A percentile compares a stretch with the other conserved stretches of the same genome.
Conservation (phyloP, 495 filamentous ascomycete species). For the Aspergillus cristatus region DNA sequence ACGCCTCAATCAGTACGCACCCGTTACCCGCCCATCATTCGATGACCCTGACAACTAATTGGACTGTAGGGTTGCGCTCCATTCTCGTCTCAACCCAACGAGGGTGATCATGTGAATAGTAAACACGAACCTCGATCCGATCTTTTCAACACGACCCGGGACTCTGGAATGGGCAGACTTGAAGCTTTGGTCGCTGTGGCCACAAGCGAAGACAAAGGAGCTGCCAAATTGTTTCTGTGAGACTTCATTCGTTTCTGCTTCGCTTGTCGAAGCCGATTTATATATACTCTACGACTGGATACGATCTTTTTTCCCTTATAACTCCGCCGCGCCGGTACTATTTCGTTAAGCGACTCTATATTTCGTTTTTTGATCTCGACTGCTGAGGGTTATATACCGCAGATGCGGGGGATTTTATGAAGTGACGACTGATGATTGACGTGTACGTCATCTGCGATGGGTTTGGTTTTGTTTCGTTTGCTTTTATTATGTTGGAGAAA, state of each 20-base stretch:
- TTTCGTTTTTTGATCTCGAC: slow-evolving; percentile 10
- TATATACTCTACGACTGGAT: background rate
- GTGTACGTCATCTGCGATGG: slow-evolving; percentile 18
- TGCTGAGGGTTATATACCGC: slow-evolving; percentile 1
- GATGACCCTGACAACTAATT: slow-evolving; percentile 26
- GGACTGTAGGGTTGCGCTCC: slow-evolving; percentile 33
- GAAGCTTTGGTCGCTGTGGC: slow-evolving; percentile 86
- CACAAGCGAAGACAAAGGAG: slow-evolving; percentile 65
- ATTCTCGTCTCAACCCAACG: slow-evolving; percentile 25
- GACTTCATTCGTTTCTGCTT: slow-evolving; percentile 7
- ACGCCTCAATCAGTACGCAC: slow-evolving; percentile 34
- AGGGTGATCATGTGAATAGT: slow-evolving; percentile 17
- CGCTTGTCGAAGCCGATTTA: background rate
- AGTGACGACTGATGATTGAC: slow-evolving; percentile 38
- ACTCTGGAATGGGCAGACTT: slow-evolving; percentile 56
- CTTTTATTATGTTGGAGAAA: too few relatives aligned
- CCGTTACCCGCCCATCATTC: slow-evolving; percentile 12
- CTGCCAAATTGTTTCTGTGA: slow-evolving; percentile 35
- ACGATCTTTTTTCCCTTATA: background rate
- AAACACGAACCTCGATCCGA: slow-evolving; percentile 26
- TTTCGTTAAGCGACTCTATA: background rate
- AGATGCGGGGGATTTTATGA: slow-evolving; percentile 23
- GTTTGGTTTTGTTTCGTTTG: slow-evolving; percentile 15
- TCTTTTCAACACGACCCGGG: slow-evolving; percentile 20
- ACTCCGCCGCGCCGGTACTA: background rate